Evolutionary conservation across 768 basidiomycete genomes (phyloP).

Genomic region (Tricholoma sp.): DNA sequence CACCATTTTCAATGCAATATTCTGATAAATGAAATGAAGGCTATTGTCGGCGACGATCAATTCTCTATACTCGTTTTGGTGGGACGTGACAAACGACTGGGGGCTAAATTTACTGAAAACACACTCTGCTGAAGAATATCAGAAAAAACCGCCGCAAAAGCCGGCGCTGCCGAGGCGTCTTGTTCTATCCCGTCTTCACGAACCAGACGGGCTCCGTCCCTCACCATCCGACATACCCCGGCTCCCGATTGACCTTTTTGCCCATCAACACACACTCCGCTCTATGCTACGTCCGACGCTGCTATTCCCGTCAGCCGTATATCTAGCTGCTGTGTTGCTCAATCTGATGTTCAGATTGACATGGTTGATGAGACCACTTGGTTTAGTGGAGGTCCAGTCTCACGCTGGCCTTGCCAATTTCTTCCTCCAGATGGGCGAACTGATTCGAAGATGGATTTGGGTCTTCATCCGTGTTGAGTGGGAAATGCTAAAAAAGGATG

Average conservation of each 20-base stretch:
- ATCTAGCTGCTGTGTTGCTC: conserved; percentile 76
- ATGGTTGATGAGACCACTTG: conserved; percentile 89
- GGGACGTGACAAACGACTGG: conserved; percentile 99
- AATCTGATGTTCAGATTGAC: conserved; percentile 89
- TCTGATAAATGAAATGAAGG: conserved; percentile 40
- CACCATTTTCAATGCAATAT: neutral
- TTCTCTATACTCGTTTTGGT: conserved; percentile 96
- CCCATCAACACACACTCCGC: conserved; percentile 37
- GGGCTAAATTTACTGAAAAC: conserved; percentile 72
- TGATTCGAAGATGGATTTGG: conserved; percentile 95
- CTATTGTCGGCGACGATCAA: conserved; percentile 80
- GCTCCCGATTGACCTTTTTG: conserved; percentile 3
- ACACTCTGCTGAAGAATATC: conserved; percentile 20
- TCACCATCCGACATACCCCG: conserved; percentile 6
- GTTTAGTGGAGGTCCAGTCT: conserved; percentile 72
- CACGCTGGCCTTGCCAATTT: conserved; percentile 85
- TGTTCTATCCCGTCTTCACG: conserved; percentile 35
- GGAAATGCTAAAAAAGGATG: conserved; percentile 72
- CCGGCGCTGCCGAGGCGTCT: conserved; percentile 36
- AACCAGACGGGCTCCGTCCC: neutral
- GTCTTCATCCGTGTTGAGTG: conserved; percentile 96
- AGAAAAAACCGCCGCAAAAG: conserved; percentile 22
- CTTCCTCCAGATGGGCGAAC: conserved; percentile 85
- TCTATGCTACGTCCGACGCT: conserved; percentile 73
- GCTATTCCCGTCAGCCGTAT: conserved; percentile 75